These are phyloP conservation scores for Sporothrix pallida DNA, from an alignment of 2,329 filamentous ascomycete genomes.

Conservation along the genomic window DNA sequence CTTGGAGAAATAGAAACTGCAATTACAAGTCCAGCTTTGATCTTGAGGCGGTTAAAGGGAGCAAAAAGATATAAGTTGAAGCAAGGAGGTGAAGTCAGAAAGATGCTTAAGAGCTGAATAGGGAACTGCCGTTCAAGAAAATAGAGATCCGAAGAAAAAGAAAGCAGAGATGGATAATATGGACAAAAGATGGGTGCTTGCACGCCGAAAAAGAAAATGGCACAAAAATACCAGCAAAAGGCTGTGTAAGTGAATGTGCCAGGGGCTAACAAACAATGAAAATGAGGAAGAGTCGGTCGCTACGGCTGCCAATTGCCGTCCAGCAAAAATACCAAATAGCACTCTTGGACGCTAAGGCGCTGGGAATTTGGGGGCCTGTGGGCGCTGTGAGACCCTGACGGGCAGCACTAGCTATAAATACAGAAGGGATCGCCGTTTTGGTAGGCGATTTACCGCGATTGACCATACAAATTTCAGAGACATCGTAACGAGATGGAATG, in stretches of 20 bases:
- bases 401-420: background rate
- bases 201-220: conserved; percentile 1
- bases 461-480: background rate
- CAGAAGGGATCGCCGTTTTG: conserved; percentile 8
- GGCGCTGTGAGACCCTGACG: conserved; percentile 10
- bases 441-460: background rate
- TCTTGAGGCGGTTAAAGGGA: too few relatives aligned
- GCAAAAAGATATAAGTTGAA: too few relatives aligned
- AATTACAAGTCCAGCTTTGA: too few relatives aligned
- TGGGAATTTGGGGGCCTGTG: background rate
- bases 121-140: background rate
- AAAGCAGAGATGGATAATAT: background rate
- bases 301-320: background rate
- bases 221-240: conserved; percentile 19
- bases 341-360: background rate
- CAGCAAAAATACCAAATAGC: background rate
- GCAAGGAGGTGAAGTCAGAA: too few relatives aligned
- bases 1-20: background rate
- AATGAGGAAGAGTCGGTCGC: background rate
- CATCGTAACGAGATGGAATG: background rate
- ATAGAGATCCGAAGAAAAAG: background rate
- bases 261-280: conserved; percentile 6
- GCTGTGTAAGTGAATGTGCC: conserved; percentile 2
- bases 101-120: too few relatives aligned
- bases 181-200: background rate